phyloP scores from a whole-genome alignment of 2,329 filamentous ascomycete genomes.

The Epichloe amarillans region DNA sequence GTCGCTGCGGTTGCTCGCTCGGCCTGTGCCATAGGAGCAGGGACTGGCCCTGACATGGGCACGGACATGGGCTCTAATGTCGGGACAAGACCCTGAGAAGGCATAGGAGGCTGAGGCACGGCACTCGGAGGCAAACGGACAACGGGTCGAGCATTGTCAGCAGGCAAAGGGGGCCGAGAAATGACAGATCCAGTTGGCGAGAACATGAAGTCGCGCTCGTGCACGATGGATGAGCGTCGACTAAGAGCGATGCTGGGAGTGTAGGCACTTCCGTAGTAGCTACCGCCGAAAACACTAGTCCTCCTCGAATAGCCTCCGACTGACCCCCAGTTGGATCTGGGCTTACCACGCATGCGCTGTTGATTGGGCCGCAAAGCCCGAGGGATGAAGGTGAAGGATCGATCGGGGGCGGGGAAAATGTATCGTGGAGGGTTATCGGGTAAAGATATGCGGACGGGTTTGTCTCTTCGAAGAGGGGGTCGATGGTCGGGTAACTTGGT shows the following conservation, averaged over 20 bases:
- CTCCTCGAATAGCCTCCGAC: slow-evolving; percentile 58
- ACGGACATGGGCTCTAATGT: not conserved
- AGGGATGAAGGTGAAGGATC: slow-evolving; percentile 97
- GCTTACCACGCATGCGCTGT: slow-evolving; percentile 58
- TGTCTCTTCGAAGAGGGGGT: slow-evolving; percentile 91
- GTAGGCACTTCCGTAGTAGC: slow-evolving; percentile 63
- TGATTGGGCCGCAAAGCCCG: slow-evolving; percentile 87
- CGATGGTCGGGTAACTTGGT: slow-evolving; percentile 90
- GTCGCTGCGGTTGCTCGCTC: slow-evolving; percentile 8
- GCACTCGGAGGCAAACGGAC: slow-evolving; percentile 67
- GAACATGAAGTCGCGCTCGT: slow-evolving; percentile 56
- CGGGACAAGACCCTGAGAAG: slow-evolving; percentile 8
- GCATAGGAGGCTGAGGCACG: slow-evolving; percentile 24
- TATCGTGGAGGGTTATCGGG: slow-evolving; percentile 70
- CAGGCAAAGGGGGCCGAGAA: slow-evolving; percentile 49
- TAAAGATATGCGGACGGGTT: slow-evolving; percentile 86
- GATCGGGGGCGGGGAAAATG: slow-evolving; percentile 77
- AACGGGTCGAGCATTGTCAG: slow-evolving; percentile 55
- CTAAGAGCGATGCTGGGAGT: slow-evolving; percentile 81
- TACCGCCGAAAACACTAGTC: slow-evolving; percentile 67
- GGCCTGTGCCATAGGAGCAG: slow-evolving; percentile 1
- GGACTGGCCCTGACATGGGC: not conserved
- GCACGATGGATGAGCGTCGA: slow-evolving; percentile 65
- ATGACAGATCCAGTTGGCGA: slow-evolving; percentile 72
- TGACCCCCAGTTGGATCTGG: slow-evolving; percentile 55